phyloP scores from a whole-genome alignment of 1,139 yeast genomes.

The Kodamaea alishanica region DNA sequence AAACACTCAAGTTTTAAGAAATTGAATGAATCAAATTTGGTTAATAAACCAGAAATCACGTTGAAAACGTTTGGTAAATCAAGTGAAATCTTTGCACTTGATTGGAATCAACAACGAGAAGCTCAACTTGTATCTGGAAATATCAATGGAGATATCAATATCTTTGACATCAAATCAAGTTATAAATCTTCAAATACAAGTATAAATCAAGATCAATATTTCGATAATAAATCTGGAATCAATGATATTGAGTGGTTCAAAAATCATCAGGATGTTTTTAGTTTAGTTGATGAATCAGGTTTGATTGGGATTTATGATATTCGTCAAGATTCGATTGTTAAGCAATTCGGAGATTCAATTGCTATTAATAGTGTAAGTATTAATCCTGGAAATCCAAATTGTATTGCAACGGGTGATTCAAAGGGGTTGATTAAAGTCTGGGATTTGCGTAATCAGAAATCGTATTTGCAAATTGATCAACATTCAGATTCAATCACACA shows the following conservation, averaged over 20 bases:
- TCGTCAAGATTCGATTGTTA: conserved; percentile 27
- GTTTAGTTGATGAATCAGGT: conserved; percentile 57
- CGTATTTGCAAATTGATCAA: conserved; percentile 37
- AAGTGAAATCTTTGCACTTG: conserved; percentile 36
- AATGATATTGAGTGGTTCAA: conserved; percentile 64
- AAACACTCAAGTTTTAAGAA: conserved; percentile 45
- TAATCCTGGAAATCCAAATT: conserved; percentile 51
- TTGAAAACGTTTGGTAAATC: conserved; percentile 17
- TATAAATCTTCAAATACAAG: conserved; percentile 9
- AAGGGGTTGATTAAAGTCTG: conserved; percentile 58
- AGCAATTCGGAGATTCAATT: conserved; percentile 30
- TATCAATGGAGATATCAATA: conserved; percentile 33
- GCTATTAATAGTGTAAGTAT: conserved; percentile 67
- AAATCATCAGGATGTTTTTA: conserved; percentile 54
- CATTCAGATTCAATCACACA: conserved; percentile 65
- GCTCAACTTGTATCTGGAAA: conserved; percentile 35
- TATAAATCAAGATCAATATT: conserved; percentile 4
- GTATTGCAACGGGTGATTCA: conserved; percentile 69
- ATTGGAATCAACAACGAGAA: conserved; percentile 42
- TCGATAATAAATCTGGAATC: conserved; percentile 32
- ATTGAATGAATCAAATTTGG: no score
- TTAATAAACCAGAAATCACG: no score
- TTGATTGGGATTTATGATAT: conserved; percentile 48
- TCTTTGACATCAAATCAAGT: conserved; percentile 33
- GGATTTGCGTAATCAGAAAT: conserved; percentile 57